Evolutionary conservation across 768 basidiomycete genomes (phyloP).

Genomic region (Hericium alpestre): DNA sequence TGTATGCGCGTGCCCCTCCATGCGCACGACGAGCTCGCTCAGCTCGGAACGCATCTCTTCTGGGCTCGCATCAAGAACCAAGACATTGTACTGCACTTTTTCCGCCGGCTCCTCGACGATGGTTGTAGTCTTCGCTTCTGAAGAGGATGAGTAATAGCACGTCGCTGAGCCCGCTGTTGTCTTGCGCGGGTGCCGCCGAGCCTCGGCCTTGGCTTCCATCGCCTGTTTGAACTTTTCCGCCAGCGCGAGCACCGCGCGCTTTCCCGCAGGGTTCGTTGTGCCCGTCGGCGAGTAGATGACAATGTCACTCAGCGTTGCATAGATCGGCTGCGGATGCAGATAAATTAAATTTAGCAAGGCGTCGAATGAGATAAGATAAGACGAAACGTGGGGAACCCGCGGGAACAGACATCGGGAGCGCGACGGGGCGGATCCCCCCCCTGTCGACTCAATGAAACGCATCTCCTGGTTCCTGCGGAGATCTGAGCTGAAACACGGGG

Average conservation of each 20-base stretch:
- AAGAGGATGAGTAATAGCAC: too few species aligned
- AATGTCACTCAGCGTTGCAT: slow-evolving; percentile 81
- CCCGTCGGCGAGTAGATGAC: slow-evolving; percentile 78
- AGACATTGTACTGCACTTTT: slow-evolving; percentile 61
- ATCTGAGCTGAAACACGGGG: too few species aligned
- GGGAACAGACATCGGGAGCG: too few species aligned
- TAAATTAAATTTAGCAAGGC: not conserved
- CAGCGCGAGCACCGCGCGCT: slow-evolving; percentile 40
- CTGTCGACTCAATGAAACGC: too few species aligned
- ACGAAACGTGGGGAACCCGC: too few species aligned
- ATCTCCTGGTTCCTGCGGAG: too few species aligned
- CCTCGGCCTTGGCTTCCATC: slow-evolving; percentile 39
- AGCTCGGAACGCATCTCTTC: slow-evolving; percentile 33
- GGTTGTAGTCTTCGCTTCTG: too few species aligned
- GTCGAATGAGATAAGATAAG: not conserved
- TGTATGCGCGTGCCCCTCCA: slow-evolving; percentile 20
- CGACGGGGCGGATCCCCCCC: too few species aligned
- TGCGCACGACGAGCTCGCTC: slow-evolving; percentile 42
- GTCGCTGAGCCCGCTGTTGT: not conserved
- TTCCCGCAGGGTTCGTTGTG: slow-evolving; percentile 18
- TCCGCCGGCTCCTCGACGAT: slow-evolving; percentile 13
- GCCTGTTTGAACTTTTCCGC: slow-evolving; percentile 60
- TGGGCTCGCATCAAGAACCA: slow-evolving; percentile 52
- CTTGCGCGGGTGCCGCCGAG: slow-evolving; percentile 26
- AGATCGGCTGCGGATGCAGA: slow-evolving; percentile 48